Evolutionary conservation across 2,329 filamentous ascomycete species (phyloP).

Genomic region (Dichotomopilus funicola): DNA sequence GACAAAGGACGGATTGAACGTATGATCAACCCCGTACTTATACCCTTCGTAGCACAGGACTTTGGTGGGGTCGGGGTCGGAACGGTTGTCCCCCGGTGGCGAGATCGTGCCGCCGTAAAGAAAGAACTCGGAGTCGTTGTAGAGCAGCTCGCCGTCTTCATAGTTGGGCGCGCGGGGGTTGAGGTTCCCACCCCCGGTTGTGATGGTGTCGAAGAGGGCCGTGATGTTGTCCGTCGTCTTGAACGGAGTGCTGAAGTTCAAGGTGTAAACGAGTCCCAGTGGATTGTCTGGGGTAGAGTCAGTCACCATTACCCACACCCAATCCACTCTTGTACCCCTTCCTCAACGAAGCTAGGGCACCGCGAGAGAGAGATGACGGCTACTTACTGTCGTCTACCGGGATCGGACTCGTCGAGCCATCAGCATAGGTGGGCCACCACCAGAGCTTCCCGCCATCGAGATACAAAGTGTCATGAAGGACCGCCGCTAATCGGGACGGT

Average conservation of each 20-base stretch:
- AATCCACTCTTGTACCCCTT: background rate
- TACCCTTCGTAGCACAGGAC: conserved; percentile 48
- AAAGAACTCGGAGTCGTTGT: conserved; percentile 57
- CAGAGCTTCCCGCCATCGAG: conserved; percentile 55
- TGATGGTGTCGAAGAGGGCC: conserved; percentile 42
- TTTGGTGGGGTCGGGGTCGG: conserved; percentile 35
- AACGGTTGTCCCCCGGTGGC: conserved; percentile 29
- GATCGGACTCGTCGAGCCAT: conserved; percentile 33
- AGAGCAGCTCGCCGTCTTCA: conserved; percentile 57
- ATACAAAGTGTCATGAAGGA: conserved; percentile 57
- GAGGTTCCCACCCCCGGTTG: conserved; percentile 38
- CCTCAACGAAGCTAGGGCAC: too few species aligned
- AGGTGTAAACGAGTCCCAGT: conserved; percentile 46
- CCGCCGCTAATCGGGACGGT: conserved; percentile 38
- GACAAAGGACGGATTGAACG: conserved; percentile 40
- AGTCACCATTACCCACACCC: background rate
- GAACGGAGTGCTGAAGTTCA: conserved; percentile 55
- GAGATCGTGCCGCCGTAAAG: conserved; percentile 54
- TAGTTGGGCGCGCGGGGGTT: conserved; percentile 52
- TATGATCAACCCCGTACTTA: conserved; percentile 42
- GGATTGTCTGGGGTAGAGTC: conserved; percentile 39
- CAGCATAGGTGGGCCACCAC: conserved; percentile 45
- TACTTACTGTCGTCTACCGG: conserved; percentile 37
- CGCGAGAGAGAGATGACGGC: background rate
- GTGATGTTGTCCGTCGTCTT: conserved; percentile 47